phyloP scores from a whole-genome alignment of 805 yeast species.

The Schizosaccharomyces cryophilus region DNA sequence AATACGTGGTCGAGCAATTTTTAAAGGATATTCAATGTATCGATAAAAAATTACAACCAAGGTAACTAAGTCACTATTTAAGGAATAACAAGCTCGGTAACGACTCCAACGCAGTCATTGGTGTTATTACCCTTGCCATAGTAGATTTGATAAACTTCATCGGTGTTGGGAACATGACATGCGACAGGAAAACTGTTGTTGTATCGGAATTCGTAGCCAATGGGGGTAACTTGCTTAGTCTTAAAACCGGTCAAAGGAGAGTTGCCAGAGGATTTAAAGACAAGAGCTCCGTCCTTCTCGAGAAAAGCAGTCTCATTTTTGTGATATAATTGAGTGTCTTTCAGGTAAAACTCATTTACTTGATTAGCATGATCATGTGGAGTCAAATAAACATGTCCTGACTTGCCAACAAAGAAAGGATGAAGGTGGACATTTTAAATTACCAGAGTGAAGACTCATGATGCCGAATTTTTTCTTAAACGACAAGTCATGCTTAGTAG shows the following conservation, averaged over 20 bases:
- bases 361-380: background rate
- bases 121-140: too few relatives aligned
- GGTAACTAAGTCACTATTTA: too few relatives aligned
- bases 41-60: too few relatives aligned
- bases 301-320: background rate
- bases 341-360: background rate
- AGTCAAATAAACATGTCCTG: background rate
- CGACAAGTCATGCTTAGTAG: background rate
- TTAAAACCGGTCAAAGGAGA: background rate
- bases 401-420: background rate
- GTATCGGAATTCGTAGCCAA: background rate
- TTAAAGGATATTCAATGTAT: too few relatives aligned
- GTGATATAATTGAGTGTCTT: background rate
- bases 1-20: too few relatives aligned
- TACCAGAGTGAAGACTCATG: background rate
- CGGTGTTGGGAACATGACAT: background rate
- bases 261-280: background rate
- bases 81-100: too few relatives aligned
- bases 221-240: background rate
- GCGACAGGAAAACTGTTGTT: background rate
- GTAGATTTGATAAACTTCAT: too few relatives aligned
- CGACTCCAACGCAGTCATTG: too few relatives aligned
- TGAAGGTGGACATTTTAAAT: background rate
- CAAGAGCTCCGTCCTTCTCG: background rate
- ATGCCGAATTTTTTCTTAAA: background rate